Evolutionary conservation across 2,329 filamentous ascomycete genomes (phyloP), one percentile per base, ranked within the genome.

Genomic region (Botryotinia convoluta): DNA sequence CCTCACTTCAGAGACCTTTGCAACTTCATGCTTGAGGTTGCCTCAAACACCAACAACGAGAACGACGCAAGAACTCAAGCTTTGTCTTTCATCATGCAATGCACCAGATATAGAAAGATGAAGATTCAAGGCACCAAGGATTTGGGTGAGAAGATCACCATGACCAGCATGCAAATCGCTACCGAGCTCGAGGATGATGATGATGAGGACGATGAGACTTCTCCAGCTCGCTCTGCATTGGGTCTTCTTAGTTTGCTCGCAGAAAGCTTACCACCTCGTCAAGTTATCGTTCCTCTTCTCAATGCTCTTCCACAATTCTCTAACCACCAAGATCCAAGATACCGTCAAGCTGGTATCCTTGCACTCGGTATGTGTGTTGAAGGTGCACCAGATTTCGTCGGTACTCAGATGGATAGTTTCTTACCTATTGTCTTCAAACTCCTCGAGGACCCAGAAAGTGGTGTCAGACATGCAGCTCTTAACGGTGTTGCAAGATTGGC

Each of bases 331-430:
- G 88, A 97, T 80, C 88, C 94, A 51, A 91, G 93, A 78, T 92
- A 92, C 84, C 91, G 95, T 74, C 93, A 95, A 83, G 95, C 95
- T 72, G 95, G 93, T 83, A 96, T 98, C 81, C 87, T 98, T 75
- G 92, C 95, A 67, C 88, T 99, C 8, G 95, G 95, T 74, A 97
- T 95, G 86, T 95, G 93, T 78, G 95, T 97, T 71, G 96, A 98
- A 86, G 96, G 96, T 78, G 95, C 96, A 44, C 96, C 96, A 26
- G 96, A 99, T 83, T 99, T 98, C 84, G 94, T 98, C 80, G 94
- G 93, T 76, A 97, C 95, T 32, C 96, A 99, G 84, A 89, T 98
- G 75, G 88, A 92, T 80, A 89, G 92, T 77, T 92, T 98, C 77
- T 89, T 98, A 82, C 96, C 96, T 67, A 87, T 93, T 78, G 90